A percentile compares a stretch with the other conserved stretches of the same genome.
Conservation (phyloP, 2,329 filamentous ascomycete genomes). For the Zalaria obscura region DNA sequence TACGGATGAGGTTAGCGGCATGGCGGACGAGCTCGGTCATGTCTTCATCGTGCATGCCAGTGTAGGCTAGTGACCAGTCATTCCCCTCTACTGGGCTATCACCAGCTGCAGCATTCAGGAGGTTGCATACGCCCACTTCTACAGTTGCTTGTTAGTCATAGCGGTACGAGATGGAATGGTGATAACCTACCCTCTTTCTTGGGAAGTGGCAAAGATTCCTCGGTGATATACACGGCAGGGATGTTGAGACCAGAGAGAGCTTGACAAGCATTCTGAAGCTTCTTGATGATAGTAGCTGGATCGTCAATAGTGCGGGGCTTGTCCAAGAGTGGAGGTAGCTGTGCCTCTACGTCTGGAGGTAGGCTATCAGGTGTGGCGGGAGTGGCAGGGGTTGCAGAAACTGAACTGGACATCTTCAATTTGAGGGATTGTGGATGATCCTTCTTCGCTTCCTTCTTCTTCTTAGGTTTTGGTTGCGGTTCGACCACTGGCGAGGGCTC, state of each 20-base stretch:
- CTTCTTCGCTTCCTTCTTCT: neutral
- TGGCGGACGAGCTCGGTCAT: constrained; percentile 4
- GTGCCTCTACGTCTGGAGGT: neutral
- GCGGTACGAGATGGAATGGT: too few species aligned
- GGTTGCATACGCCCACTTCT: constrained; percentile 1
- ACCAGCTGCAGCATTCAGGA: constrained; percentile 2
- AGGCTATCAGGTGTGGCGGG: too few species aligned
- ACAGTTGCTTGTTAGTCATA: neutral
- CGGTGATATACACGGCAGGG: neutral
- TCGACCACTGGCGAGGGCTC: neutral
- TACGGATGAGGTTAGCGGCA: constrained; percentile 4
- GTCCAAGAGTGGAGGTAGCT: neutral
- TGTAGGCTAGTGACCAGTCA: neutral
- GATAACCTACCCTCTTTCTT: neutral
- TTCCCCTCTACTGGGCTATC: neutral
- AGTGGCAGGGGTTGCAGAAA: too few species aligned
- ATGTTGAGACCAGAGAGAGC: constrained; percentile 4
- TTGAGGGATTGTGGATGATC: too few species aligned
- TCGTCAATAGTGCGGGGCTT: constrained; percentile 3
- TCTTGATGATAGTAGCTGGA: constrained; percentile 3
- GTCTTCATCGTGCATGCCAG: constrained; percentile 5
- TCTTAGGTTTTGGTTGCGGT: neutral
- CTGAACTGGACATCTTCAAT: too few species aligned
- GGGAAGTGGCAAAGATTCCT: neutral
- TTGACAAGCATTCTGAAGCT: constrained; percentile 4